phyloP scores from a whole-genome alignment of 768 basidiomycete species.

The Mycena indigotica region DNA sequence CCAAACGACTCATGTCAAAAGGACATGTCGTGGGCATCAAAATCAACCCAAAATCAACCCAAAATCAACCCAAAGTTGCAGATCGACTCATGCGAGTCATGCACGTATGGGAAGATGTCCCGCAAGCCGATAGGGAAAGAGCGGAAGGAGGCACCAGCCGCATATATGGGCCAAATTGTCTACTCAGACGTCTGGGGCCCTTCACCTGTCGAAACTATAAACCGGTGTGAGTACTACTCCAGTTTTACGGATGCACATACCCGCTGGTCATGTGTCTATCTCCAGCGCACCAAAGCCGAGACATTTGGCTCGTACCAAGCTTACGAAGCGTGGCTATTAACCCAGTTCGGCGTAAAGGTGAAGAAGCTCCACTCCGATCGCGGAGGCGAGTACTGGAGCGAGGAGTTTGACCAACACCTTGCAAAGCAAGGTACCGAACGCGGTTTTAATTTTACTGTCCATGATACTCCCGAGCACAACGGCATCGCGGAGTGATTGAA shows the following conservation, averaged over 20 bases:
- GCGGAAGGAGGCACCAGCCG: conserved; percentile 21
- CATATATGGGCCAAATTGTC: conserved; percentile 33
- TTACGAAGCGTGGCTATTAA: conserved; percentile 29
- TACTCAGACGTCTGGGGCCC: conserved; percentile 44
- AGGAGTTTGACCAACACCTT: conserved; percentile 24
- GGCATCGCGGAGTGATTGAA: conserved; percentile 32
- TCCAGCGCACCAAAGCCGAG: conserved; percentile 33
- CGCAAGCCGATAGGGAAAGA: conserved; percentile 30
- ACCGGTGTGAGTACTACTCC: conserved; percentile 31
- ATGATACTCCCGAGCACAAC: conserved; percentile 25
- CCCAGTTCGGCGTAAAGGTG: conserved; percentile 28
- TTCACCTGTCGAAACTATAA: conserved; percentile 25
- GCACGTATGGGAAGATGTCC: conserved; percentile 32
- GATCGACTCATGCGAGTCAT: conserved; percentile 31
- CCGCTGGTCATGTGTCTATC: conserved; percentile 25
- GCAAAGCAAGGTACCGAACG: conserved; percentile 21
- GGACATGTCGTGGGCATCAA: conserved; percentile 27
- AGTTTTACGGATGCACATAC: conserved; percentile 38
- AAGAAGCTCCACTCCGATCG: conserved; percentile 30
- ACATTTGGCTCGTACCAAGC: conserved; percentile 27
- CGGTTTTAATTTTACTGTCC: conserved; percentile 23
- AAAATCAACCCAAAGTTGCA: conserved; percentile 21
- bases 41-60: no score
- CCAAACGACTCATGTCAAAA: conserved; percentile 22
- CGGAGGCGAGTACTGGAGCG: conserved; percentile 31